phyloP scores from a whole-genome alignment of 1,284 basidiomycete genomes.

The Ustilago nuda region DNA sequence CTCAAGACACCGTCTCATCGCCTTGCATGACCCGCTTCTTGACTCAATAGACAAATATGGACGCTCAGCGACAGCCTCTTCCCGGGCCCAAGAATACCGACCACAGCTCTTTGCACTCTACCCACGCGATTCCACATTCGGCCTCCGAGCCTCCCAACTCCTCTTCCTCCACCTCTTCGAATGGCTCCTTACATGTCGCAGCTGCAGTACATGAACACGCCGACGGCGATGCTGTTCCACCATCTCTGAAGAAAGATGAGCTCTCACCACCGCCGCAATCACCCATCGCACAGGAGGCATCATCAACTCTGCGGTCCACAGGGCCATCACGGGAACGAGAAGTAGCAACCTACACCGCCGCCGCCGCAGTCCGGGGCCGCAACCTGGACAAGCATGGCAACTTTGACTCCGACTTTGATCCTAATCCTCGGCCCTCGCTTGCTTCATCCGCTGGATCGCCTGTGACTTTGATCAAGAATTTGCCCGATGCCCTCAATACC shows the following conservation, averaged over 20 bases:
- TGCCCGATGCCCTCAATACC: slow-evolving; percentile 31
- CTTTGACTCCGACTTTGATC: slow-evolving; percentile 18
- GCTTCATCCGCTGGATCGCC: slow-evolving; percentile 13
- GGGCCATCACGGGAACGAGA: slow-evolving; percentile 13
- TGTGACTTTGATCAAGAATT: slow-evolving; percentile 22
- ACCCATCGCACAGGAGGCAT: slow-evolving; percentile 15
- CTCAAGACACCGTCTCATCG: not conserved
- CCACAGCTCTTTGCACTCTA: slow-evolving; percentile 12
- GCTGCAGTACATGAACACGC: not conserved
- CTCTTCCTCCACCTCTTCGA: not conserved
- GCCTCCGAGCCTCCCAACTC: slow-evolving; percentile 29
- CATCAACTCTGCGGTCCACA: slow-evolving; percentile 18
- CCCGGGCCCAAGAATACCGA: slow-evolving; percentile 1
- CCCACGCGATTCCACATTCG: slow-evolving; percentile 30
- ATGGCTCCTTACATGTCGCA: not conserved
- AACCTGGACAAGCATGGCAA: slow-evolving; percentile 26
- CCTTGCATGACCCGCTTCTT: not conserved
- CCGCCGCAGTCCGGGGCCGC: slow-evolving; percentile 16
- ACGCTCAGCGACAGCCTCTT: slow-evolving; percentile 8
- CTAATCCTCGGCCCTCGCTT: slow-evolving; percentile 10
- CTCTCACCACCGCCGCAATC: slow-evolving; percentile 16
- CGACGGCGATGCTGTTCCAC: not conserved
- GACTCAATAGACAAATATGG: slow-evolving; percentile 7
- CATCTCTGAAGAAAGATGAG: not conserved
- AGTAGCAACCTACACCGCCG: slow-evolving; percentile 31